Evolutionary conservation across 805 yeast species (phyloP), one percentile per base, ranked within the genome.

Genomic region (Dipodascus geniculatus): DNA sequence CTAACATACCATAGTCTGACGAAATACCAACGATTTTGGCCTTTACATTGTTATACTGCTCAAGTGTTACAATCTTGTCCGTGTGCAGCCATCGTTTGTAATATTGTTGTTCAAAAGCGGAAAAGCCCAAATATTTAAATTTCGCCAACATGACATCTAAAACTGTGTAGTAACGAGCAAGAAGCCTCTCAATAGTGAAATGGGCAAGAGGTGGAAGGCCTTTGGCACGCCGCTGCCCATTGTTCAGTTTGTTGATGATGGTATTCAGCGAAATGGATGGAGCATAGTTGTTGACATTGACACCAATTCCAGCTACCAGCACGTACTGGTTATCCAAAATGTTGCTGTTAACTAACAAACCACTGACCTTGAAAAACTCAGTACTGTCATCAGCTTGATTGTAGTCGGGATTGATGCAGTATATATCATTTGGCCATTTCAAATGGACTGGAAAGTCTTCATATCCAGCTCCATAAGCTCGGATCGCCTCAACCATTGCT

Each of bases 361-460:
- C 99, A 2, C 90, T 82, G 6, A 90, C 77, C 64, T 91, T 91
- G 19, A 80, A 79, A 66, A 80, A 85, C 19, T 62, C 56, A 49
- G 2, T 60, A 62, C 20, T 60, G 3, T 59, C 58, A 33, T 48
- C 51, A 38, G 57, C 55, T 20, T 64, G 64, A 19, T 64, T 59
- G 44, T 38, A 38, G 14, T 38, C 44, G 0, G 95, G 95, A 53
- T 79, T 81, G 60, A 80, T 65, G 2, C 84, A 80, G 64, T 87
- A 93, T 14, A 93, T 71, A 67, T 93, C 99, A 65, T 93, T 93
- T 1, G 99, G 99, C 99, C 99, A 93, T 65, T 93, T 93, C 56
- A 93, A 76, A 51, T 80, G 76, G 16, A 91, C 74, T 0, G 96
- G 97, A 60, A 93, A 68, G 49, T 80, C 83, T 20, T 80, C 82